phyloP scores from a whole-genome alignment of 768 basidiomycete species.

The Russula virescens region DNA sequence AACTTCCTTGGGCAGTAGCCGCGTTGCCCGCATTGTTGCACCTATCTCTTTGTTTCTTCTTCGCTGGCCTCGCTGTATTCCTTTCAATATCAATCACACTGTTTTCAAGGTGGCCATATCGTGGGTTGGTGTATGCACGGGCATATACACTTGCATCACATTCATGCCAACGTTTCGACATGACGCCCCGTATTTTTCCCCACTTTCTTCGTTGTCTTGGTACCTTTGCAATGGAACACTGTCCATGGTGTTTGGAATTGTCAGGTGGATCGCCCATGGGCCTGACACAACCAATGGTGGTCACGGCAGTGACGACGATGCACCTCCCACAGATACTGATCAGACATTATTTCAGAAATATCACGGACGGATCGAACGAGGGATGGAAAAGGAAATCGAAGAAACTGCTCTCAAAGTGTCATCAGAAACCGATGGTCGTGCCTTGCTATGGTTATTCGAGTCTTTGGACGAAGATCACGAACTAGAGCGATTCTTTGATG shows the following conservation, averaged over 20 bases:
- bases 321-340: too few relatives aligned
- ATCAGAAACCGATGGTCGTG: neutral
- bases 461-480: conserved; percentile 1
- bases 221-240: neutral
- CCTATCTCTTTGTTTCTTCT: conserved; percentile 20
- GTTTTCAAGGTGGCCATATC: neutral
- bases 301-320: too few relatives aligned
- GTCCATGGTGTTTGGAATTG: too few relatives aligned
- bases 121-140: conserved; percentile 1
- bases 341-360: too few relatives aligned
- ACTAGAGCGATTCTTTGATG: conserved; percentile 8
- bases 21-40: conserved; percentile 14
- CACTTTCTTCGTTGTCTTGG: neutral
- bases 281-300: too few relatives aligned
- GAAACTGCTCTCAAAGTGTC: neutral
- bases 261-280: too few relatives aligned
- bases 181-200: conserved; percentile 1
- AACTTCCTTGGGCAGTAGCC: neutral
- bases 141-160: neutral
- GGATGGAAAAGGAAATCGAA: neutral
- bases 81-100: conserved; percentile 9
- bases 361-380: too few relatives aligned
- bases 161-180: neutral
- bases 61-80: conserved; percentile 16
- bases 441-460: conserved; percentile 1